A percentile compares a stretch with the other conserved stretches of the same genome.
phyloP scores from a whole-genome alignment of 345 rosid genomes.

The Mangifera indica region DNA sequence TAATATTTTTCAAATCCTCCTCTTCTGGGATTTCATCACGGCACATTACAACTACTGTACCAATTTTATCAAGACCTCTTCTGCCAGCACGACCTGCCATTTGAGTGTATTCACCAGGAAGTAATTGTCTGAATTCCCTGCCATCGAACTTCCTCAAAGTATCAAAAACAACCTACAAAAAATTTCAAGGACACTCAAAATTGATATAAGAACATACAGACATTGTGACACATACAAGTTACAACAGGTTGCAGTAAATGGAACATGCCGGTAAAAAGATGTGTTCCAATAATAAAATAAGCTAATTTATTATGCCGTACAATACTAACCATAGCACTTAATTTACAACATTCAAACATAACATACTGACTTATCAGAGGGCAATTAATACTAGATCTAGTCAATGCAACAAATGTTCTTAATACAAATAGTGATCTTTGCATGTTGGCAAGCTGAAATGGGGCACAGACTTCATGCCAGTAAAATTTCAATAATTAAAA shows the following conservation, averaged over 20 bases:
- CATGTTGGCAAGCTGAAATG: background rate
- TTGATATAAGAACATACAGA: slow-evolving; percentile 14
- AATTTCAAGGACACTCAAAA: slow-evolving; percentile 25
- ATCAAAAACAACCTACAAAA: slow-evolving; percentile 85
- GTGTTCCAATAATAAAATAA: background rate
- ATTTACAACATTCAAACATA: background rate
- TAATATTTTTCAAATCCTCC: slow-evolving; percentile 51
- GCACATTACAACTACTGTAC: slow-evolving; percentile 91
- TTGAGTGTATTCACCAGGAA: slow-evolving; percentile 98
- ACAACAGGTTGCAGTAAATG: background rate
- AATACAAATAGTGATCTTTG: slow-evolving; percentile 8
- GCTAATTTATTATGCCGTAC: background rate
- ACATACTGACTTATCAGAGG: background rate
- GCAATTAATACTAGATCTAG: background rate
- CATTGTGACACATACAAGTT: background rate
- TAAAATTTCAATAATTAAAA: background rate
- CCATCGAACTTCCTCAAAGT: slow-evolving; percentile 91
- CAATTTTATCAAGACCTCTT: slow-evolving; percentile 94
- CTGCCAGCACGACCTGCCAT: slow-evolving; percentile 99
- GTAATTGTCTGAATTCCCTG: slow-evolving; percentile 75
- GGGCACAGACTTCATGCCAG: background rate
- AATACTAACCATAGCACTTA: background rate
- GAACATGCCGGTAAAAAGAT: background rate
- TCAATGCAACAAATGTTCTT: background rate
- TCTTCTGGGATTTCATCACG: slow-evolving; percentile 94